Evolutionary conservation across 2,329 filamentous ascomycete species (phyloP).

Genomic region (Lasiodiplodia sp.): DNA sequence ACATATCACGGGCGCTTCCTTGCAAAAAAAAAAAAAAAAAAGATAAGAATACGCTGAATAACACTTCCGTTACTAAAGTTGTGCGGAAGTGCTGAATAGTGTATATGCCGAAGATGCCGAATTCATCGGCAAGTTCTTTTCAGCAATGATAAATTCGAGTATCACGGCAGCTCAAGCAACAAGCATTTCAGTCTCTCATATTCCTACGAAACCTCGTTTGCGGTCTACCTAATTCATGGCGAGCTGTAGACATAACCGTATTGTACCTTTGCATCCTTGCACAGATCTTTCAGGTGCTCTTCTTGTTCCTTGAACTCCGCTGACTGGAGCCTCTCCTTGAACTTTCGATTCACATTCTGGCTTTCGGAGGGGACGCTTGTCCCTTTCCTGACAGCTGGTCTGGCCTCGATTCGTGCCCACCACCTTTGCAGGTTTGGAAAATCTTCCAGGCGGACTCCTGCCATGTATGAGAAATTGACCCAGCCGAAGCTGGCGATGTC

Average conservation of each 20-base stretch:
- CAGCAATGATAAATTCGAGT: not conserved
- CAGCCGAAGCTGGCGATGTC: constrained; percentile 56
- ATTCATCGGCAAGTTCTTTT: too few relatives aligned
- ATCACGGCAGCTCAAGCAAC: not conserved
- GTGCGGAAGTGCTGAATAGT: too few relatives aligned
- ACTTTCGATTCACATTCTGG: constrained; percentile 50
- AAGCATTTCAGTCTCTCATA: not conserved
- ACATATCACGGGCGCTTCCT: too few relatives aligned
- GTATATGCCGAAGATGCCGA: too few relatives aligned
- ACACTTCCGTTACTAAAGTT: too few relatives aligned
- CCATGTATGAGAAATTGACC: constrained; percentile 51
- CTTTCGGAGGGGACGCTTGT: constrained; percentile 47
- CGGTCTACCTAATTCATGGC: not conserved
- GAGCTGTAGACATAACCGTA: constrained; percentile 55
- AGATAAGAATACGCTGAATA: too few relatives aligned
- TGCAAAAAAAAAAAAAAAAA: too few relatives aligned
- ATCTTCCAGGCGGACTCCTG: constrained; percentile 51
- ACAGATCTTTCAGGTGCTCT: constrained; percentile 45
- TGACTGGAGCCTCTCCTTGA: constrained; percentile 50
- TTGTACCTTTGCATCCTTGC: constrained; percentile 53
- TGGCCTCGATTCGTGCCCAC: constrained; percentile 51
- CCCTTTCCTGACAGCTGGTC: constrained; percentile 53
- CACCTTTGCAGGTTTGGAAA: constrained; percentile 55
- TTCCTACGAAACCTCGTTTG: not conserved
- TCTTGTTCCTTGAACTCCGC: constrained; percentile 60